phyloP scores from a whole-genome alignment of 1,284 basidiomycete genomes.

The Ganoderma resinaceum region DNA sequence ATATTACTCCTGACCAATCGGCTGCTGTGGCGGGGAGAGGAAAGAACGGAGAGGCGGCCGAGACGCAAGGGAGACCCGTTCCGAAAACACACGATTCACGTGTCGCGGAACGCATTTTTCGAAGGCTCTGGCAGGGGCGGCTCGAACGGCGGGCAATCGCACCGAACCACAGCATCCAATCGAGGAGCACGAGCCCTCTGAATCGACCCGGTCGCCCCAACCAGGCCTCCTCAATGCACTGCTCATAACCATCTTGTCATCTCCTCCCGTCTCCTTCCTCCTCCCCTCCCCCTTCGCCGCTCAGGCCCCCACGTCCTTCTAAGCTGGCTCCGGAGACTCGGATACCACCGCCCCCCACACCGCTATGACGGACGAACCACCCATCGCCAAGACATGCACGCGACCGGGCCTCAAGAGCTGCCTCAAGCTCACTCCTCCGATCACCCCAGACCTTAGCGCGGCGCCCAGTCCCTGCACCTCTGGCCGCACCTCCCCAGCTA shows the following conservation, averaged over 20 bases:
- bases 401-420: slow-evolving; percentile 49
- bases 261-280: slow-evolving; percentile 5
- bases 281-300: slow-evolving; percentile 4
- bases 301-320: background rate
- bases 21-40: slow-evolving; percentile 3
- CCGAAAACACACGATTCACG: slow-evolving; percentile 31
- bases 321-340: background rate
- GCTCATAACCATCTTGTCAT: slow-evolving; percentile 26
- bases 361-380: slow-evolving; percentile 13
- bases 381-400: slow-evolving; percentile 14
- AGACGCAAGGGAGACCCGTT: slow-evolving; percentile 23
- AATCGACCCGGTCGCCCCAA: background rate
- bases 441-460: slow-evolving; percentile 38
- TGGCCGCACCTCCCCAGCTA: slow-evolving; percentile 28
- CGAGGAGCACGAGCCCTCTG: slow-evolving; percentile 7
- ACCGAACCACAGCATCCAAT: slow-evolving; percentile 24
- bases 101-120: slow-evolving; percentile 20
- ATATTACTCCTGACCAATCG: background rate
- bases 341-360: background rate
- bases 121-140: slow-evolving; percentile 3
- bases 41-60: slow-evolving; percentile 14
- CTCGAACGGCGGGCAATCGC: slow-evolving; percentile 12
- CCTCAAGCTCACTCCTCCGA: slow-evolving; percentile 45
- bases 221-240: slow-evolving; percentile 23
- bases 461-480: slow-evolving; percentile 33